Evolutionary conservation across 495 filamentous ascomycete genomes (phyloP), one percentile per base, ranked within the genome.

Genomic region (Pyrenula massariospora): DNA sequence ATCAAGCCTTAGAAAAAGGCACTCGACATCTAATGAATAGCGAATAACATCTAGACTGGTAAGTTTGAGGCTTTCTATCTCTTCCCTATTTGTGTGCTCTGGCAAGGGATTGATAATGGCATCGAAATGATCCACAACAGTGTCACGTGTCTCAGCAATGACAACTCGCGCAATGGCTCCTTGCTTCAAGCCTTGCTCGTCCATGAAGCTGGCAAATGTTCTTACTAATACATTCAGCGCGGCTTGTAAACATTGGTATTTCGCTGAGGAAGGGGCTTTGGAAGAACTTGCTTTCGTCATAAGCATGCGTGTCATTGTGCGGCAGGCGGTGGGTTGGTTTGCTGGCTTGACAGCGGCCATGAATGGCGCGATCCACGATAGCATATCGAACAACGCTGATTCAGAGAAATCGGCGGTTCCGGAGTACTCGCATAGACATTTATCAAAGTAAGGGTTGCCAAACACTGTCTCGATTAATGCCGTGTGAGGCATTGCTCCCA

Each of bases 401-500:
- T 77, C 72, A 2, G 80, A 73, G 58, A 73, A 77, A 20, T 79
- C 73, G 1, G 76, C 70, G n/a, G 80, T 78, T 50, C 76, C 66
- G 10, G n/a, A 24, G 15, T 8, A 42, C 53, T 71, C 64, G 58
- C 75, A 65, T 8, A 93, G 72, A 20, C 86, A 75, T 19, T 73
- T 66, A 48, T 80, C 75, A 58, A 89, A 85, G 31, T 83, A 81
- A 19, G 82, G 79, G 60, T 84, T 89, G 54, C 79, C 79, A 64
- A 92, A 85, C 51, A 93, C 80, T 54, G 86, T 80, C 59, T 94
- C 88, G 52, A 87, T 80, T 48, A 95, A 75, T 24, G 81, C 75
- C 25, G 83, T 80, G 5, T 88, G 84, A 1, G 86, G 85, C 50
- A 90, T 86, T 15, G 85, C 77, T 25, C 86, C 86, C 73, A 89